These are phyloP conservation scores for Elsinoe perseae DNA, from an alignment of 2,329 filamentous ascomycete genomes.

Conservation along the genomic window DNA sequence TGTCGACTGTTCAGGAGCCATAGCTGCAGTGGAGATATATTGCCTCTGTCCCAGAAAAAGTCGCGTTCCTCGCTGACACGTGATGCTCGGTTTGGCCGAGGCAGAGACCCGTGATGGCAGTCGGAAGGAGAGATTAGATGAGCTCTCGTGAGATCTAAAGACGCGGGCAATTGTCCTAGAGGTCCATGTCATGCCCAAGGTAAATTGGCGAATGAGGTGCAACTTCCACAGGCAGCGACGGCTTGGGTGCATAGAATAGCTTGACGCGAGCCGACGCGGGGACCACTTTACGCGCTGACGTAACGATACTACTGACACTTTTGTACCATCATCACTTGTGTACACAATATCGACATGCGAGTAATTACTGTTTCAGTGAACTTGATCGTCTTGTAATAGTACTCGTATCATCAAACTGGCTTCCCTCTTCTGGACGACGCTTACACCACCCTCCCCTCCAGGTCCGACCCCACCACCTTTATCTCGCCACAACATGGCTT, in stretches of 20 bases:
- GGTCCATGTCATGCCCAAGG: too few relatives aligned
- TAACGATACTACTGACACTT: too few relatives aligned
- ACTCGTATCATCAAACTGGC: constrained; percentile 23
- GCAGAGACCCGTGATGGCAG: not conserved
- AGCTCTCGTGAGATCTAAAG: not conserved
- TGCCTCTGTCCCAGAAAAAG: not conserved
- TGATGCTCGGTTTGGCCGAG: not conserved
- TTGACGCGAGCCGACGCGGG: too few relatives aligned
- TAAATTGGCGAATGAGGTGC: too few relatives aligned
- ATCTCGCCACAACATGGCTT: constrained; percentile 16
- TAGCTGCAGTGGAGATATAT: constrained; percentile 22
- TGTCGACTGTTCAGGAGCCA: constrained; percentile 65
- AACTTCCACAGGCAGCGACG: too few relatives aligned
- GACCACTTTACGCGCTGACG: too few relatives aligned
- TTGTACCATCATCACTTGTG: not conserved
- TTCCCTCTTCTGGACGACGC: constrained; percentile 24
- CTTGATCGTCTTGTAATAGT: too few relatives aligned
- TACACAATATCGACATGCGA: not conserved
- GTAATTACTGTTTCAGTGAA: too few relatives aligned
- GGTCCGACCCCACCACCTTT: constrained; percentile 15
- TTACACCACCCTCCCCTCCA: constrained; percentile 16
- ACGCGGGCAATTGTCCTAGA: too few relatives aligned
- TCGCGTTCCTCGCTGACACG: not conserved
- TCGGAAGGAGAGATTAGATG: not conserved
- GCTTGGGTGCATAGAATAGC: too few relatives aligned